These are phyloP conservation scores for Tephrocybe rancida DNA, from an alignment of 768 basidiomycete genomes.

Conservation along the genomic window DNA sequence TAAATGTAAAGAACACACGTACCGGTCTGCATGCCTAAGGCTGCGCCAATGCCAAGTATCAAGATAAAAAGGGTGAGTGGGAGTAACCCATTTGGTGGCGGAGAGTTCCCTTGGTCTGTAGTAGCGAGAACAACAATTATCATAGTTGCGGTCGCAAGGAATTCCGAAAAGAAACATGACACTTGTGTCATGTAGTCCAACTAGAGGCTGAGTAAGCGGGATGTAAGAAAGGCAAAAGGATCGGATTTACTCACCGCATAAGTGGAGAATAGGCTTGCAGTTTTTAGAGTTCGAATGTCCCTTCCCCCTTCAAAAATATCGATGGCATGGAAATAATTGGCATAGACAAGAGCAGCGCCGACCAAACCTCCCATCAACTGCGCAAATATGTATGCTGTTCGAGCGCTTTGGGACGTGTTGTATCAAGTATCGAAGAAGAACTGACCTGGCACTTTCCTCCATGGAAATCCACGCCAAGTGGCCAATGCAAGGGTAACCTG, in stretches of 20 bases:
- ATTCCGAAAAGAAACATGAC: constrained; percentile 51
- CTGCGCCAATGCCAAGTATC: constrained; percentile 57
- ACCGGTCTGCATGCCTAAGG: constrained; percentile 68
- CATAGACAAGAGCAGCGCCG: constrained; percentile 63
- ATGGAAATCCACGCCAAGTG: constrained; percentile 67
- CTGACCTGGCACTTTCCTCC: constrained; percentile 65
- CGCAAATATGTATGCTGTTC: constrained; percentile 52
- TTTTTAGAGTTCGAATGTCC: constrained; percentile 52
- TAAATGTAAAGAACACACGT: not conserved
- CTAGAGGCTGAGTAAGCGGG: constrained; percentile 1
- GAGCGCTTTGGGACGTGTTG: not conserved
- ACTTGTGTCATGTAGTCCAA: constrained; percentile 36
- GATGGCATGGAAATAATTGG: constrained; percentile 70
- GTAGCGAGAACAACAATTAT: constrained; percentile 56
- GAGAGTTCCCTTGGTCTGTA: constrained; percentile 54
- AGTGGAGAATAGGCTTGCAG: constrained; percentile 60
- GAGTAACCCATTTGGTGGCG: constrained; percentile 51
- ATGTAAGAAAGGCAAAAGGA: not conserved
- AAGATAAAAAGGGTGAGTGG: constrained; percentile 60
- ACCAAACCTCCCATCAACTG: constrained; percentile 65
- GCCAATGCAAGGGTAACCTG: constrained; percentile 65
- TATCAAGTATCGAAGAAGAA: not conserved
- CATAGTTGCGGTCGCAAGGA: constrained; percentile 60
- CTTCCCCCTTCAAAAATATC: constrained; percentile 61
- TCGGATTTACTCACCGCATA: constrained; percentile 49